Evolutionary conservation across 2,329 filamentous ascomycete genomes (phyloP), one percentile per base, ranked within the genome.

Genomic region (Epicoccum nigrum): DNA sequence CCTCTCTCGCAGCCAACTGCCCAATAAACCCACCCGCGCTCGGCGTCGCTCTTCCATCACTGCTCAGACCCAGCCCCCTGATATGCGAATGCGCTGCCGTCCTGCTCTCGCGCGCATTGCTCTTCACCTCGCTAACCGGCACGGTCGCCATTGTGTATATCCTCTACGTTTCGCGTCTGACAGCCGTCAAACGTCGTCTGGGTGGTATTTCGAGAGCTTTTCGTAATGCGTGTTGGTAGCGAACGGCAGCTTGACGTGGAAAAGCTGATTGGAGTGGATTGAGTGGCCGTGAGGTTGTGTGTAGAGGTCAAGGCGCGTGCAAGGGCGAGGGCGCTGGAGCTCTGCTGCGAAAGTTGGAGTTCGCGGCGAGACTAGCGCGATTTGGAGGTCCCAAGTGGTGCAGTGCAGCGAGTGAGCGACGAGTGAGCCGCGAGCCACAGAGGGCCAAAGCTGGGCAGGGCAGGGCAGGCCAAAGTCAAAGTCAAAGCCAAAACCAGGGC

Each of bases 21-120:
- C 94, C 94, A 40, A 97, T 87, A 69, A 97, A 99, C 28, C 94
- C 94, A 19, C 64, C 68, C 4, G 63, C 67, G 56, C 89, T 84
- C 60, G 83, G 84, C 71, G 96, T 92, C 56, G 94, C 91, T 44
- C 84, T 87, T 58, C 94, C 94, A 86, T 96, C 90, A 17, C 63
- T 63, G 69, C 90, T 89, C 63, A 99, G 78, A 15, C 94, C 94
- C 32, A 99, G 82, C 43, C 94, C 94, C 74, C 92, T 96, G 83
- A 99, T 99, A 77, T 99, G 94, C 45, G 93, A 97, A 77, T 99
- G 94, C 64, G 93, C 89, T 55, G 94, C 93, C 39, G 94, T 99
- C 72, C 94, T 59, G 79, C 95, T 94, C 76, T 97, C 93, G 80
- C 94, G 92, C 79, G 87, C 86, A 78, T 91, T 93, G 79, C 89